phyloP scores from a whole-genome alignment of 2,329 filamentous ascomycete genomes.

The Cordyceps cateniannulata region DNA sequence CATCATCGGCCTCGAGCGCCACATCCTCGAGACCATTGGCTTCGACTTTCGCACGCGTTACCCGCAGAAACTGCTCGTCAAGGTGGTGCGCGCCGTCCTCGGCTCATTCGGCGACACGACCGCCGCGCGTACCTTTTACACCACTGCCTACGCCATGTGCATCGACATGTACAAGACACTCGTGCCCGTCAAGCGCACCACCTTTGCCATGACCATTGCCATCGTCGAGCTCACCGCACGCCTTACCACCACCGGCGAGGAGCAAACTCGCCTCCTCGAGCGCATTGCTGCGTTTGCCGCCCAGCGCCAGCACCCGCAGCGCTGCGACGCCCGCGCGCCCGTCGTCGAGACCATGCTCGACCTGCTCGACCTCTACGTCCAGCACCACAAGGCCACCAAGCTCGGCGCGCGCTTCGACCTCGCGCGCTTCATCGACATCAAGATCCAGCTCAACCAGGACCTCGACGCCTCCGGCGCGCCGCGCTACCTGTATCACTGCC shows the following conservation, averaged over 20 bases:
- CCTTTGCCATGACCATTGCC: slow-evolving; percentile 76
- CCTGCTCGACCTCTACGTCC: slow-evolving; percentile 85
- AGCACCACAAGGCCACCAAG: slow-evolving; percentile 68
- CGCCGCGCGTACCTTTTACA: slow-evolving; percentile 48
- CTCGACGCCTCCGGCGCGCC: slow-evolving; percentile 56
- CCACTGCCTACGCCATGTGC: slow-evolving; percentile 71
- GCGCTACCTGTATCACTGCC: slow-evolving; percentile 57
- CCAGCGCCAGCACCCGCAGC: slow-evolving; percentile 34
- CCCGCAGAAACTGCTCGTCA: slow-evolving; percentile 78
- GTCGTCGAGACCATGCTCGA: slow-evolving; percentile 79
- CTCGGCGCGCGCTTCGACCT: slow-evolving; percentile 67
- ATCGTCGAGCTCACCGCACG: slow-evolving; percentile 74
- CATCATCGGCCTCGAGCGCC: slow-evolving; percentile 82
- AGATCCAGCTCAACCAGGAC: slow-evolving; percentile 81
- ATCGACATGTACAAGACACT: slow-evolving; percentile 92
- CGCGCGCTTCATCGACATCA: slow-evolving; percentile 75
- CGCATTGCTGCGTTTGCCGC: slow-evolving; percentile 43
- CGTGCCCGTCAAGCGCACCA: slow-evolving; percentile 82
- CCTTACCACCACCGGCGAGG: slow-evolving; percentile 41
- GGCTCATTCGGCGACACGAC: slow-evolving; percentile 30
- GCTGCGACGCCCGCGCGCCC: slow-evolving; percentile 33
- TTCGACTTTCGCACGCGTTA: slow-evolving; percentile 92
- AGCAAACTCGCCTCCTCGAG: slow-evolving; percentile 37
- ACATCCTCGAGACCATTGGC: slow-evolving; percentile 85
- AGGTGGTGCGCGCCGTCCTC: slow-evolving; percentile 60